These are phyloP conservation scores for Stentor coeruleus DNA, from an alignment of 73 alveolate species.

Conservation along the genomic window DNA sequence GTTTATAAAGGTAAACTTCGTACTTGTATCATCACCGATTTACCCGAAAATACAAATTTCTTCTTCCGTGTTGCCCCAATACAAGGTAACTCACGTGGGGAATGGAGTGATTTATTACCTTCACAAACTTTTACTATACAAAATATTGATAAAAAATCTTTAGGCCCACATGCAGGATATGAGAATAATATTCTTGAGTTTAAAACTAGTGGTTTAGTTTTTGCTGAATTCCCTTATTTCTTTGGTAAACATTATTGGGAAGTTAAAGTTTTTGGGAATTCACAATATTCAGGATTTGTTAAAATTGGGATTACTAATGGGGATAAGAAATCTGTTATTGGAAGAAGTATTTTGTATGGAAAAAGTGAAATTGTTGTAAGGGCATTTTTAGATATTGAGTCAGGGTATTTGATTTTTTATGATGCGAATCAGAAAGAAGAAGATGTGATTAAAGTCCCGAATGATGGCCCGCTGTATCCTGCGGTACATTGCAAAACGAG, in stretches of 20 bases:
- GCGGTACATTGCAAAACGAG: neutral
- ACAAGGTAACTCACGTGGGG: neutral
- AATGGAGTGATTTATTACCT: neutral
- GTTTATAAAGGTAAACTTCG: neutral
- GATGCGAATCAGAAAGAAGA: neutral
- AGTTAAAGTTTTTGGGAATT: neutral
- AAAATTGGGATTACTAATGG: neutral
- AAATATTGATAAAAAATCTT: neutral
- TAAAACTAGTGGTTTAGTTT: neutral
- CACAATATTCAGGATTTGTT: neutral
- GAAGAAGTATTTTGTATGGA: neutral
- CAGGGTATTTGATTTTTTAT: neutral
- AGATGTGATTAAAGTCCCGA: neutral
- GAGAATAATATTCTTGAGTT: neutral
- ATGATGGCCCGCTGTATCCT: neutral
- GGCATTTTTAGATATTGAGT: neutral
- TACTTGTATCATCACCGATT: neutral
- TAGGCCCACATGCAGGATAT: neutral
- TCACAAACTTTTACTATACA: neutral
- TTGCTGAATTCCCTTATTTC: neutral
- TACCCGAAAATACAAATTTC: neutral
- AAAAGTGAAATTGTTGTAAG: neutral
- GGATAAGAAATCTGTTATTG: neutral
- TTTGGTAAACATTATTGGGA: constrained; percentile 6
- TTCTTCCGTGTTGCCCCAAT: neutral